Percentiles rank a stretch among this genome's conserved stretches.
Evolutionary conservation across 306 rosid genomes (phyloP).

Genomic region (Astragalus glycyphyllos): DNA sequence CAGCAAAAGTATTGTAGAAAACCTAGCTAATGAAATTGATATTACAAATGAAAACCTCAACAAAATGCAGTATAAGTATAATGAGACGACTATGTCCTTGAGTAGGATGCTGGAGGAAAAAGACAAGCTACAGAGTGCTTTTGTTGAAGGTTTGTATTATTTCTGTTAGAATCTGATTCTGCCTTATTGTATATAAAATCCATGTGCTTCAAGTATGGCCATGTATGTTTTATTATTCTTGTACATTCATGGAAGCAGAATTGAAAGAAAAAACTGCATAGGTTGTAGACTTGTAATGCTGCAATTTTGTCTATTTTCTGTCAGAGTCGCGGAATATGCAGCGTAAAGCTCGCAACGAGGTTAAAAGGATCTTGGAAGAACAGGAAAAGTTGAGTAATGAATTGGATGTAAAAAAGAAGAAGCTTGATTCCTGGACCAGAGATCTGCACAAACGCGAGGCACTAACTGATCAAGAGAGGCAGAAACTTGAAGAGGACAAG

Average conservation of each 20-base stretch:
- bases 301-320: slow-evolving; percentile 23
- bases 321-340: slow-evolving; percentile 85
- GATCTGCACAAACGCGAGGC: slow-evolving; percentile 87
- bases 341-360: slow-evolving; percentile 67
- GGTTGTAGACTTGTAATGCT: slow-evolving; percentile 9
- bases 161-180: slow-evolving; percentile 36
- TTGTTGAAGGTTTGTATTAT: slow-evolving; percentile 70
- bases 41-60: slow-evolving; percentile 70
- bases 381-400: slow-evolving; percentile 80
- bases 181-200: slow-evolving; percentile 2
- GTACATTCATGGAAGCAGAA: slow-evolving; percentile 15
- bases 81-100: slow-evolving; percentile 76
- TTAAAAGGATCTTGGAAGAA: slow-evolving; percentile 73
- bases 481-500: slow-evolving; percentile 85
- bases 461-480: slow-evolving; percentile 84
- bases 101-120: slow-evolving; percentile 87
- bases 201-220: slow-evolving; percentile 20
- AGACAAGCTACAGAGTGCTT: slow-evolving; percentile 74
- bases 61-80: slow-evolving; percentile 68
- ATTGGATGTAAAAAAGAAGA: slow-evolving; percentile 74
- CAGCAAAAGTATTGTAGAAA: slow-evolving; percentile 67
- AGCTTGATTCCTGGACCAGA: slow-evolving; percentile 87
- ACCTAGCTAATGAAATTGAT: slow-evolving; percentile 71
- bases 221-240: slow-evolving; percentile 2
- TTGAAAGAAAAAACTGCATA: not conserved